Conservation (phyloP, 768 basidiomycete genomes). For the Lactarius pseudohatsudake region DNA sequence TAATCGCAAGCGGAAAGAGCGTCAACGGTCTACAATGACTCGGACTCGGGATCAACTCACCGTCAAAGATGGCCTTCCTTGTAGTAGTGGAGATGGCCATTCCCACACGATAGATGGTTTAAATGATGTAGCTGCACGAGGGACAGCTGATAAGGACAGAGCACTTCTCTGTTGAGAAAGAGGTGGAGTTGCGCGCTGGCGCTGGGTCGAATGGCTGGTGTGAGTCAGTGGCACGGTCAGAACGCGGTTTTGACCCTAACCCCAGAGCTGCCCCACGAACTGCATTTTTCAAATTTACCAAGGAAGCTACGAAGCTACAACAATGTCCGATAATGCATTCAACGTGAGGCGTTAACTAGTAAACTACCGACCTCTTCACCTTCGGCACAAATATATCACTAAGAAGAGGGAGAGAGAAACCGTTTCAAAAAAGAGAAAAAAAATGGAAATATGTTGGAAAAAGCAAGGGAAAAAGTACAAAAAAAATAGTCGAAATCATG, state of each 20-base stretch:
- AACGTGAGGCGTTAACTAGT: too few species aligned
- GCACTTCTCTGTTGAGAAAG: background rate
- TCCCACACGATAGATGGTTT: background rate
- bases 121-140: background rate
- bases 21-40: background rate
- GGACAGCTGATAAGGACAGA: background rate
- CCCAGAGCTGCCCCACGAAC: background rate
- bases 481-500: background rate
- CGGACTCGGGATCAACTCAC: slow-evolving; percentile 28
- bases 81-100: slow-evolving; percentile 32
- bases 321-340: too few species aligned
- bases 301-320: too few species aligned
- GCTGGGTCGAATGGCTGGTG: background rate
- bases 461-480: too few species aligned
- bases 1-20: slow-evolving; percentile 25
- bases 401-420: background rate
- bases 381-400: background rate
- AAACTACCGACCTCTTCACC: too few species aligned
- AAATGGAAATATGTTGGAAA: background rate
- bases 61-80: slow-evolving; percentile 34
- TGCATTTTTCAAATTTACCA: background rate
- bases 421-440: background rate
- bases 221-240: background rate
- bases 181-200: background rate
- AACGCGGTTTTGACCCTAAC: background rate